Percentiles rank a stretch among this genome's conserved stretches.
phyloP scores from a whole-genome alignment of 208 protist species.

The Leishmania guyanensis region DNA sequence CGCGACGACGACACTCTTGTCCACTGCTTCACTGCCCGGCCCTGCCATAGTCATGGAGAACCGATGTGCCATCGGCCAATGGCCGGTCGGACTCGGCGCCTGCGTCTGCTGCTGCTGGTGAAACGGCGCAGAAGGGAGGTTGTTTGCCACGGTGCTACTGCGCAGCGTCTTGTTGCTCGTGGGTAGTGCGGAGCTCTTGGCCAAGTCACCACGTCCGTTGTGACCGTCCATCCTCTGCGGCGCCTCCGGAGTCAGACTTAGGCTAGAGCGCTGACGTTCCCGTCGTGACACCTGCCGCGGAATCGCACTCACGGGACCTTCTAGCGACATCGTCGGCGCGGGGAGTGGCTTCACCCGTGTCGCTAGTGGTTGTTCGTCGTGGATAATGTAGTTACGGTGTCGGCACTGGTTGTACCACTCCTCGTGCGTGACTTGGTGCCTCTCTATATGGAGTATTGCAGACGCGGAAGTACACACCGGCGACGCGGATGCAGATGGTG shows the following conservation, averaged over 20 bases:
- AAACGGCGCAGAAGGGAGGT: not conserved
- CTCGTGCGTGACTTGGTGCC: not conserved
- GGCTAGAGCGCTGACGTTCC: constrained; percentile 4
- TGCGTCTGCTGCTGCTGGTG: constrained; percentile 20
- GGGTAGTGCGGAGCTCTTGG: not conserved
- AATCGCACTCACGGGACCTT: not conserved
- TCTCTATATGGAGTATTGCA: not conserved
- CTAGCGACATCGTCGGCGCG: not conserved
- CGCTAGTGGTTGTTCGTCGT: not conserved
- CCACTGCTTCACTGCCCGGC: not conserved
- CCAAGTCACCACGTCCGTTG: not conserved
- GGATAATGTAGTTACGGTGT: not conserved
- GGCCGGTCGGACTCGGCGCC: constrained; percentile 2
- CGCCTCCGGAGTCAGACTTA: constrained; percentile 3
- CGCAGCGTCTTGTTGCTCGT: not conserved
- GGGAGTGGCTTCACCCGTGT: too few species aligned
- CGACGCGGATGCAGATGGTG: not conserved
- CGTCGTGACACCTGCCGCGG: constrained; percentile 11
- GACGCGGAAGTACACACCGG: not conserved
- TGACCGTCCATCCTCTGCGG: not conserved
- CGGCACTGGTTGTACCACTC: not conserved
- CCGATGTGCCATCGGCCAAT: not conserved
- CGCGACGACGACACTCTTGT: not conserved
- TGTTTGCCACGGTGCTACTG: constrained; percentile 2
- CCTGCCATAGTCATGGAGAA: not conserved